Evolutionary conservation across 1,139 yeast genomes (phyloP), one percentile per base, ranked within the genome.

Genomic region (Suhomyces bolitotheri): DNA sequence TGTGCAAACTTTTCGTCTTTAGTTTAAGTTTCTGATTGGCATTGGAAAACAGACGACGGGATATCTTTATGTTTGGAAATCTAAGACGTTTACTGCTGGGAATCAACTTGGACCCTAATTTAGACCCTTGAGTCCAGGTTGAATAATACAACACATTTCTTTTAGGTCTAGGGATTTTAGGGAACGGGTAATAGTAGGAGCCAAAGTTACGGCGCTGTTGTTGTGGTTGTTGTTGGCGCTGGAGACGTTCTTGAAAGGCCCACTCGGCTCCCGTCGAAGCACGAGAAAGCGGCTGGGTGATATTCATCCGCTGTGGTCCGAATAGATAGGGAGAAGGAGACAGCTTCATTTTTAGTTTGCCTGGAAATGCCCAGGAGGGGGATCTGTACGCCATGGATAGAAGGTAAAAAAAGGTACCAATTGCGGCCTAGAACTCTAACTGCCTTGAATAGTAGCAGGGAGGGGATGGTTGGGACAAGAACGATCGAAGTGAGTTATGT

Each of bases 111-210:
- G 51, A 27, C n/a, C 52, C 51, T 23, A 41, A 36, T 32, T 46
- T 49, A 16, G 51, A 27, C n/a, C 52, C 51, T 25, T 41, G 43
- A 24, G 49, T 49, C 77, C 70, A 70, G 23, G 58, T 62, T 27
- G 77, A 71, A 58, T 78, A 78, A 54, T 78, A 78, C 34, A 77
- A 63, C 4, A 73, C 72, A 40, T 73, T 76, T 41, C 85, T 59
- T 55, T 77, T 78, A 5, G 87, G 85, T 43, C 85, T 65, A 2
- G 87, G 85, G 35, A 80, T 76, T 41, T 68, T 66, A 2, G 86
- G 83, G 49, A 80, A 77, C 16, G 64, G 69, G 46, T 75, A 73
- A 43, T 66, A 68, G 43, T 57, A 63, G 21, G 53, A 51, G 33
- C 53, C 41, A 27, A 53, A 48, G 34, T 48, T 42, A 25, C 62